phyloP scores from a whole-genome alignment of 129 eudicot genomes.

The Artemisia argyi region DNA sequence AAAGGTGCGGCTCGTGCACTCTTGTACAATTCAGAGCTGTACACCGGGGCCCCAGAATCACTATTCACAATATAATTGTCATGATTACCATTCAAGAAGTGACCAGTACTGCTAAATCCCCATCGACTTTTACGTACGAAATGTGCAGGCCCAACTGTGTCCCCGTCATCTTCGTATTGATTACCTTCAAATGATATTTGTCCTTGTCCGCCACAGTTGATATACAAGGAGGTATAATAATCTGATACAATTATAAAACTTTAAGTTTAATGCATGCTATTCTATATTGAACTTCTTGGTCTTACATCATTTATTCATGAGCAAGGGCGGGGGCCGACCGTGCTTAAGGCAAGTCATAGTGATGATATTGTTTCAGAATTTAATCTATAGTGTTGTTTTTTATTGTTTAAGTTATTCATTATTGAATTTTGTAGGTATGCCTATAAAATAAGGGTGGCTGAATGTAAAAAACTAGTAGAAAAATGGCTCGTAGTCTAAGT shows the following conservation, averaged over 20 bases:
- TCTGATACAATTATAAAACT: slow-evolving; percentile 27
- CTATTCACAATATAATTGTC: slow-evolving; percentile 22
- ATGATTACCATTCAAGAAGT: slow-evolving; percentile 38
- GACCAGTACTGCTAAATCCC: slow-evolving; percentile 84
- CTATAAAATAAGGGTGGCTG: too few species aligned
- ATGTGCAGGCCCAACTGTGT: slow-evolving; percentile 20
- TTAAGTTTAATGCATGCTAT: too few species aligned
- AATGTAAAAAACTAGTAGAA: too few species aligned
- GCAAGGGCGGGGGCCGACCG: too few species aligned
- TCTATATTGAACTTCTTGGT: too few species aligned
- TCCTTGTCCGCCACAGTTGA: slow-evolving; percentile 75
- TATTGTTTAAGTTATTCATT: too few species aligned
- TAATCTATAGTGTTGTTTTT: too few species aligned
- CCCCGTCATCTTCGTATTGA: slow-evolving; percentile 43
- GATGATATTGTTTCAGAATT: too few species aligned
- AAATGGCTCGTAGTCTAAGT: too few species aligned
- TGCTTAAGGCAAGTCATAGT: too few species aligned
- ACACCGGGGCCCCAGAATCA: slow-evolving; percentile 22
- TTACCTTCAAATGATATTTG: slow-evolving; percentile 16
- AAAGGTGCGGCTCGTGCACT: slow-evolving; percentile 64
- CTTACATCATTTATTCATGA: too few species aligned
- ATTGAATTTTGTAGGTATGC: too few species aligned
- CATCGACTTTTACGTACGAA: slow-evolving; percentile 44
- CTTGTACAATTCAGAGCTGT: slow-evolving; percentile 33
- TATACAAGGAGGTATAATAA: slow-evolving; percentile 37